Conservation (phyloP, 352 stramenopile species). For the Pythium dissotocum region DNA sequence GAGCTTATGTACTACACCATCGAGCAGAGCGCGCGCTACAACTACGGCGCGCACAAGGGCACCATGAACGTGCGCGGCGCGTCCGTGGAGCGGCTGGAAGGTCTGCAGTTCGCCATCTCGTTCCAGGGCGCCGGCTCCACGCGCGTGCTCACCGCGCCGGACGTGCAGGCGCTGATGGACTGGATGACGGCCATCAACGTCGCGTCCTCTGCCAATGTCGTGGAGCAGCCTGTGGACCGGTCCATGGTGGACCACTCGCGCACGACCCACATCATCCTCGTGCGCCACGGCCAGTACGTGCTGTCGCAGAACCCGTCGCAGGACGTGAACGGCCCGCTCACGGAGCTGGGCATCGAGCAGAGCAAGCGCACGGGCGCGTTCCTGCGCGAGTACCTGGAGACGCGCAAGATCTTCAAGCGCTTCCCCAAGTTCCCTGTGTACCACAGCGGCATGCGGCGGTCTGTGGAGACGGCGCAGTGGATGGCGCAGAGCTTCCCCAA, state of each 20-base stretch:
- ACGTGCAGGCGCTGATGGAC: conserved; percentile 66
- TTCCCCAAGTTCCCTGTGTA: conserved; percentile 60
- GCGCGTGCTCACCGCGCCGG: conserved; percentile 45
- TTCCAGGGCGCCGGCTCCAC: conserved; percentile 26
- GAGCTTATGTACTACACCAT: conserved; percentile 74
- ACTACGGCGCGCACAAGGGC: conserved; percentile 62
- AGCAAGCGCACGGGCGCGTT: conserved; percentile 49
- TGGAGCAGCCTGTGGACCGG: conserved; percentile 44
- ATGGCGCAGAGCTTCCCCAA: conserved; percentile 47
- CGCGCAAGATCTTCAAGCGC: conserved; percentile 53
- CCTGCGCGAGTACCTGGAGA: conserved; percentile 46
- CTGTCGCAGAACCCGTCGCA: conserved; percentile 46
- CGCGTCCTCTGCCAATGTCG: conserved; percentile 38
- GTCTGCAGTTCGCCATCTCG: conserved; percentile 34
- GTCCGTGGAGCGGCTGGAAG: conserved; percentile 52
- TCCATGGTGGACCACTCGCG: conserved; percentile 64
- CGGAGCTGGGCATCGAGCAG: conserved; percentile 54
- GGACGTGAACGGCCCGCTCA: conserved; percentile 58
- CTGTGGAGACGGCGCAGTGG: conserved; percentile 50
- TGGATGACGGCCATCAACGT: conserved; percentile 74
- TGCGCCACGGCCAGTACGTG: conserved; percentile 68
- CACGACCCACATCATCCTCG: conserved; percentile 69
- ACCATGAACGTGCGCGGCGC: conserved; percentile 53
- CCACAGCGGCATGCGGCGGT: conserved; percentile 55
- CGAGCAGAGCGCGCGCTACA: conserved; percentile 42